Base-by-base conservation (phyloP, 75 land plant genomes). In the Adiantum capillusveneris region DNA sequence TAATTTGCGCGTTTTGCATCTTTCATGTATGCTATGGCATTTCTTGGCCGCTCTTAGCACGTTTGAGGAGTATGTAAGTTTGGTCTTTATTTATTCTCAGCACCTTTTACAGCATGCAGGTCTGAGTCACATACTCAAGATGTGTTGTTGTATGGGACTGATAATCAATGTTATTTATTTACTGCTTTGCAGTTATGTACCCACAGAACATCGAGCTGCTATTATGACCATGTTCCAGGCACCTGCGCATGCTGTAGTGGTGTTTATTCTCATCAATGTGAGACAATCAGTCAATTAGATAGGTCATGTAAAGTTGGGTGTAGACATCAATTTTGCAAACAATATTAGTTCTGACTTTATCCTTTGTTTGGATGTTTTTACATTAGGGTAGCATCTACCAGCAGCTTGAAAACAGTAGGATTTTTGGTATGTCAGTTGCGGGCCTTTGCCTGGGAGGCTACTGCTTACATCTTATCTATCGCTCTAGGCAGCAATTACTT, bases 201-300 rank as follows among this genome's bases (percentile, higher is more conserved):
- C 84, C 34, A 81, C 74, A 73, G 84, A 90, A 62, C 56, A 79
- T 41, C 96, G 90, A 74, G 86, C 80, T 58, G 90, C 82, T 25
- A 77, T 90, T 75, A 79, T 86, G 18, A 73, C 78, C 59, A 42
- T 90, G 7, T 83, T 79, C 45, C 70, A 64, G 19, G 81, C 64
- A 24, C 96, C 87, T 65, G 83, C 81, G 48, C 65, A 74, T 74
- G 79, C 72, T 49, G 72, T 66, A 17, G 27, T 74, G 46, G 37
- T 84, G 16, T 62, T 75, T 65, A 63, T 82, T 25, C 56, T 84
- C 9, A 44, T 84, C 42, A 86, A 65, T 45, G 92, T 87, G 67
- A 20, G 58, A 26, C 1, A 31, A 27, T 30, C n/a, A 3, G 7
- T 1, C 59, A n/a, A 6, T n/a, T n/a, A n/a, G n/a, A n/a, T n/a